These are phyloP conservation scores for Cadophora sp. DNA, from an alignment of 2,329 filamentous ascomycete species.

Conservation along the genomic window DNA sequence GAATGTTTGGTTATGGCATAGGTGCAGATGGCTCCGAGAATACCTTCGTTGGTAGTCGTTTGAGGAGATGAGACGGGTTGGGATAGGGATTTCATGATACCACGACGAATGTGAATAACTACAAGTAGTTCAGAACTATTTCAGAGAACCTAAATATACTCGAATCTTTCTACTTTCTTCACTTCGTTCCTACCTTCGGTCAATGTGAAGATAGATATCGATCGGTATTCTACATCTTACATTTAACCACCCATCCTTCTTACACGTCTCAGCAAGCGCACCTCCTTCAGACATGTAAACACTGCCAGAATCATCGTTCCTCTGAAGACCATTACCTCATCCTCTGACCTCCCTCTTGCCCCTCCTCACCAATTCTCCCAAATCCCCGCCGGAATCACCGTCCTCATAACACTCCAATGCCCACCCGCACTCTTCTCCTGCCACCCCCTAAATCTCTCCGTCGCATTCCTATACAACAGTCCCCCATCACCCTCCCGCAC, in stretches of 20 bases:
- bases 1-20: background rate
- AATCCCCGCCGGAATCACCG: constrained; percentile 75
- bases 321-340: no score
- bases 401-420: constrained; percentile 93
- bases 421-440: constrained; percentile 79
- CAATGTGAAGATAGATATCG: background rate
- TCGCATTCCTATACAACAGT: constrained; percentile 68
- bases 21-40: background rate
- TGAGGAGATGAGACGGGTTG: constrained; percentile 1
- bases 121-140: background rate
- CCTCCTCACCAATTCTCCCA: constrained; percentile 84
- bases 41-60: constrained; percentile 11
- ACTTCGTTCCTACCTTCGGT: background rate
- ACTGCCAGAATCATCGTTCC: no score
- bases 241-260: no score
- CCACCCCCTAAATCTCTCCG: constrained; percentile 70
- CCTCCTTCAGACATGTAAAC: no score
- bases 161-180: background rate
- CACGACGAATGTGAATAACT: constrained; percentile 9
- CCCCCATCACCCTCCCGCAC: constrained; percentile 50
- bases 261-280: no score
- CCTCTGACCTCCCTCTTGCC: no score
- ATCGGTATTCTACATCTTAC: no score
- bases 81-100: constrained; percentile 22
- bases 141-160: background rate